A percentile compares a stretch with the other conserved stretches of the same genome.
phyloP scores from a whole-genome alignment of 176 grass and related monocot genomes.

The Oryza brachyantha region DNA sequence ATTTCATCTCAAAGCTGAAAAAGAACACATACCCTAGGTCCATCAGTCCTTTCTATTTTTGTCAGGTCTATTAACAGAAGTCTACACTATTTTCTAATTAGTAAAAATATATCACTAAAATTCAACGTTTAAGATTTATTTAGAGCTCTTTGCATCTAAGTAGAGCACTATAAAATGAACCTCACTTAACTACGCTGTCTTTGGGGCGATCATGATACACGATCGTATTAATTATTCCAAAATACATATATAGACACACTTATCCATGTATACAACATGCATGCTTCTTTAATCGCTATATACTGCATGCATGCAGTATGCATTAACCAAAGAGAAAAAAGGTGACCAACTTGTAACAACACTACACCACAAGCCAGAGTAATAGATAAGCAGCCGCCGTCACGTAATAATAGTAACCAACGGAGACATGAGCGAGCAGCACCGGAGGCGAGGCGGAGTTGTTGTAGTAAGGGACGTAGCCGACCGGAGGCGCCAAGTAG shows the following conservation, averaged over 20 bases:
- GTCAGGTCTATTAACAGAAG: too few species aligned
- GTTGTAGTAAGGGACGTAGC: conserved; percentile 45
- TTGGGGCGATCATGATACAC: background rate
- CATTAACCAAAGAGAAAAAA: background rate
- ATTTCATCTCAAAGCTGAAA: too few species aligned
- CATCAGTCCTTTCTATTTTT: too few species aligned
- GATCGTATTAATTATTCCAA: background rate
- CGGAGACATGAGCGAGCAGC: background rate
- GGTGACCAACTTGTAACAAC: background rate
- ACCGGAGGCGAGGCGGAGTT: conserved; percentile 18
- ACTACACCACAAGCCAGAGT: conserved; percentile 5
- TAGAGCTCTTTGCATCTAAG: too few species aligned
- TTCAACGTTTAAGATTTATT: too few species aligned
- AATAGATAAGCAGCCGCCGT: background rate
- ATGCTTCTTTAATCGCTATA: background rate
- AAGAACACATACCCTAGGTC: too few species aligned
- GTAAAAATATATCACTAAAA: too few species aligned
- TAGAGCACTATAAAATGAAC: too few species aligned
- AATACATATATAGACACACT: background rate
- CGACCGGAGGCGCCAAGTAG: conserved; percentile 18
- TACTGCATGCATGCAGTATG: background rate
- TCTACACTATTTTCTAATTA: too few species aligned
- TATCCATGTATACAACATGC: background rate
- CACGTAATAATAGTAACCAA: background rate
- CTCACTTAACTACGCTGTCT: background rate